Evolutionary conservation across 257 asterid genomes (phyloP).

Genomic region (Rhazya stricta): DNA sequence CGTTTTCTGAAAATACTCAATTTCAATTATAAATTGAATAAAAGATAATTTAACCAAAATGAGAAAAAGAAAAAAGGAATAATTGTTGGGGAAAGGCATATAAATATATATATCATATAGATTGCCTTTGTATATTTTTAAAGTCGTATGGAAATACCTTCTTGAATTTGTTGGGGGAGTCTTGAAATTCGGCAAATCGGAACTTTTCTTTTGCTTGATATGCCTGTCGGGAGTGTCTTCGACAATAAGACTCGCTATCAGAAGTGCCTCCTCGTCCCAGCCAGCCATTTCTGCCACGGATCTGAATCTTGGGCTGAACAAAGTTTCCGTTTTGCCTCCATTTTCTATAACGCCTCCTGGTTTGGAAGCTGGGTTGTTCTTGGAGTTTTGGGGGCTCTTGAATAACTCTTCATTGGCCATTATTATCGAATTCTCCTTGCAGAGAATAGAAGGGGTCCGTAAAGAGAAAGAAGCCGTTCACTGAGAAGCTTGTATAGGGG

Average conservation of each 20-base stretch:
- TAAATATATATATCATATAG: background rate
- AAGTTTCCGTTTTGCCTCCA: slow-evolving; percentile 27
- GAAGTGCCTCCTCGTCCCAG: slow-evolving; percentile 95
- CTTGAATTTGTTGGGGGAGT: slow-evolving; percentile 80
- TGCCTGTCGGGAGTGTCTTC: slow-evolving; percentile 90
- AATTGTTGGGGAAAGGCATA: too few species aligned
- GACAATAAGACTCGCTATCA: slow-evolving; percentile 64
- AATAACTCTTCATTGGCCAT: slow-evolving; percentile 37
- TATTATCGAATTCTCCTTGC: background rate
- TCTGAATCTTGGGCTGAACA: slow-evolving; percentile 81
- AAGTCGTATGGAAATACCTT: slow-evolving; percentile 35
- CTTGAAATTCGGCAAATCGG: slow-evolving; percentile 35
- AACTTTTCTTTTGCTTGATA: slow-evolving; percentile 50
- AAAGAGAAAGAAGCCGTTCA: background rate
- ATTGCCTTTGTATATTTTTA: background rate
- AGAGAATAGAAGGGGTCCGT: background rate
- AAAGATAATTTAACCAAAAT: background rate
- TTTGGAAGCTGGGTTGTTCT: slow-evolving; percentile 19
- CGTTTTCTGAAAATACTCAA: slow-evolving; percentile 49
- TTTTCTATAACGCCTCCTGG: slow-evolving; percentile 24
- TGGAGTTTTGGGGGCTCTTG: slow-evolving; percentile 27
- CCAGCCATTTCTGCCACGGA: slow-evolving; percentile 97
- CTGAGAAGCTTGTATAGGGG: background rate
- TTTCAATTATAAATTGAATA: slow-evolving; percentile 11
- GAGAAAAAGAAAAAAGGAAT: background rate